phyloP scores from a whole-genome alignment of 768 basidiomycete genomes.

The Suillus plorans region DNA sequence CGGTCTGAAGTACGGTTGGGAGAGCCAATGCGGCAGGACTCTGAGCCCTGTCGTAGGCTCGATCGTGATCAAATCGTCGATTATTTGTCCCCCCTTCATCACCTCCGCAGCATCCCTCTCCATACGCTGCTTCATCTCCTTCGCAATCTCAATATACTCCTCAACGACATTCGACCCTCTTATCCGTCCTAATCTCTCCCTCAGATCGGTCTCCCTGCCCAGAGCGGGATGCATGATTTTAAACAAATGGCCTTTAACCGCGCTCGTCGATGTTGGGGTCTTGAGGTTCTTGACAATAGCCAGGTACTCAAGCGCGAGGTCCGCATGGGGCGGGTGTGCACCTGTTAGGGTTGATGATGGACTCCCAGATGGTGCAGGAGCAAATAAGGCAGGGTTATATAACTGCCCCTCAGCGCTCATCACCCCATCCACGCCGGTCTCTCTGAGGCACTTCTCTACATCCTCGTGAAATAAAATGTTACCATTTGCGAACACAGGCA shows the following conservation, averaged over 20 bases:
- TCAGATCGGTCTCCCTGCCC: conserved; percentile 60
- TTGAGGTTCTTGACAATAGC: conserved; percentile 61
- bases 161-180: conserved; percentile 24
- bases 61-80: conserved; percentile 38
- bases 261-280: conserved; percentile 70
- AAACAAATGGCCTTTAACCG: conserved; percentile 92
- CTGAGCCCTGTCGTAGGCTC: conserved; percentile 25
- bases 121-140: conserved; percentile 61
- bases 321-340: conserved; percentile 55
- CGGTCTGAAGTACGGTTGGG: not conserved
- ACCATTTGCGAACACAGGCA: conserved; percentile 97
- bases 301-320: conserved; percentile 85
- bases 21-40: too few relatives aligned
- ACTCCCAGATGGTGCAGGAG: conserved; percentile 32
- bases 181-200: conserved; percentile 66
- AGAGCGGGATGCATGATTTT: conserved; percentile 85
- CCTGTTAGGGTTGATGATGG: conserved; percentile 30
- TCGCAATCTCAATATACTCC: conserved; percentile 51
- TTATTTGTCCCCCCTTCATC: conserved; percentile 22
- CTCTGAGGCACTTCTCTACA: conserved; percentile 71
- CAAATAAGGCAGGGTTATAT: conserved; percentile 87
- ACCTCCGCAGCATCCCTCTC: conserved; percentile 48
- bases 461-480: conserved; percentile 91
- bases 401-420: conserved; percentile 96
- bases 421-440: conserved; percentile 88